Evolutionary conservation across 2,329 filamentous ascomycete genomes (phyloP).

Genomic region (Claviceps purpurea): DNA sequence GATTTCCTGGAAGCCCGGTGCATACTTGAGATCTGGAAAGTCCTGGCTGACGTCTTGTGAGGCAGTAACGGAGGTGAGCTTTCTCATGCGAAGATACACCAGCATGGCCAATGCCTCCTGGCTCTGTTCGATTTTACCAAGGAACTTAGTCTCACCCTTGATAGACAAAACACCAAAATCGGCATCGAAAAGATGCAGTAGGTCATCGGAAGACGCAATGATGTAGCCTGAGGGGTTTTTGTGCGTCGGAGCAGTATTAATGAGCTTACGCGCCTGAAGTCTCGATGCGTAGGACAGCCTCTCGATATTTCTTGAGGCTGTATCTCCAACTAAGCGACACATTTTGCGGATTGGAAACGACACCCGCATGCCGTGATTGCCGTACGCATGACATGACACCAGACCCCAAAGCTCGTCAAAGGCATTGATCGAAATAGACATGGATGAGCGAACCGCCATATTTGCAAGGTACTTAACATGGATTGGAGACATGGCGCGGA

Average conservation of each 20-base stretch:
- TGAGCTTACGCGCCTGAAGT: slow-evolving; percentile 74
- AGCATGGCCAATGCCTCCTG: slow-evolving; percentile 76
- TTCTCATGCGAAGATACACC: slow-evolving; percentile 69
- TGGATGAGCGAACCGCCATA: slow-evolving; percentile 86
- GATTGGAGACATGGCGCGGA: slow-evolving; percentile 82
- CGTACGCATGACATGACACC: slow-evolving; percentile 77
- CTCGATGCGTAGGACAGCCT: slow-evolving; percentile 74
- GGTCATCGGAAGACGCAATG: slow-evolving; percentile 74
- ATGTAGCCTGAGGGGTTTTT: slow-evolving; percentile 82
- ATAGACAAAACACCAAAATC: slow-evolving; percentile 81
- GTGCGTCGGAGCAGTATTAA: slow-evolving; percentile 70
- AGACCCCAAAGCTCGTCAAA: slow-evolving; percentile 80
- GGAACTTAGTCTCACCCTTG: slow-evolving; percentile 73
- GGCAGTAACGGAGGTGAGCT: slow-evolving; percentile 59
- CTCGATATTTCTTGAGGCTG: slow-evolving; percentile 76
- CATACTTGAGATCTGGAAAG: slow-evolving; percentile 69
- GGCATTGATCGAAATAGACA: slow-evolving; percentile 86
- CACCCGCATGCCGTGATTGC: slow-evolving; percentile 67
- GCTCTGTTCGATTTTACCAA: slow-evolving; percentile 60
- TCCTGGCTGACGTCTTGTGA: slow-evolving; percentile 65
- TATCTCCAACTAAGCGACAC: slow-evolving; percentile 78
- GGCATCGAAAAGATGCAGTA: slow-evolving; percentile 72
- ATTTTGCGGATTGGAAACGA: slow-evolving; percentile 86
- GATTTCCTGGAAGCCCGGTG: slow-evolving; percentile 64
- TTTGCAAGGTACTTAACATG: slow-evolving; percentile 77